phyloP scores from a whole-genome alignment of 176 grass and related monocot genomes.

The Oryza nivara region DNA sequence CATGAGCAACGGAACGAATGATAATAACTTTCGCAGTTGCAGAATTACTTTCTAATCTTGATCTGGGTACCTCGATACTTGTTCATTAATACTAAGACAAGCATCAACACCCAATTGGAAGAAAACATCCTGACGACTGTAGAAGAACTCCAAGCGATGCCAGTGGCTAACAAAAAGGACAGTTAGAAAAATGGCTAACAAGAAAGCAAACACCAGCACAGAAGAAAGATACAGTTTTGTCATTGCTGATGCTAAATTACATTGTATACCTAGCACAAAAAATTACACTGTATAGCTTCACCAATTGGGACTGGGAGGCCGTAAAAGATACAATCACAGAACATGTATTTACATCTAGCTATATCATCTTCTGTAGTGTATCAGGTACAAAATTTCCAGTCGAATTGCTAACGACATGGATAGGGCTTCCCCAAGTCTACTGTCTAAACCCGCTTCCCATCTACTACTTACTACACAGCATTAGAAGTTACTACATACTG shows the following conservation, averaged over 20 bases:
- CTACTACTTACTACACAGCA: constrained; percentile 33
- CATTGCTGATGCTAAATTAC: neutral
- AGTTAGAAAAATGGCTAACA: neutral
- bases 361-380: constrained; percentile 38
- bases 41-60: too few species aligned
- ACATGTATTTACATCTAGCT: constrained; percentile 44
- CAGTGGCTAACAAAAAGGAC: neutral
- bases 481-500: constrained; percentile 28
- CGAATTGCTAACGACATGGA: constrained; percentile 37
- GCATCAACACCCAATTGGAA: too few species aligned
- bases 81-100: too few species aligned
- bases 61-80: too few species aligned
- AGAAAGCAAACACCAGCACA: neutral
- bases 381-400: constrained; percentile 48
- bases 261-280: neutral
- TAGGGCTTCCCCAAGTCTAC: constrained; percentile 26
- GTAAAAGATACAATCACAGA: constrained; percentile 42
- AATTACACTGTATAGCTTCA: neutral
- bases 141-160: neutral
- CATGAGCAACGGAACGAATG: too few species aligned
- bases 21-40: too few species aligned
- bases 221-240: neutral
- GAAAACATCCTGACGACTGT: neutral
- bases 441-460: constrained; percentile 17
- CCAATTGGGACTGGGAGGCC: constrained; percentile 1